A percentile compares a stretch with the other conserved stretches of the same genome.
Conservation (phyloP, 1,284 basidiomycete species). For the Sporisorium scitamineum region DNA sequence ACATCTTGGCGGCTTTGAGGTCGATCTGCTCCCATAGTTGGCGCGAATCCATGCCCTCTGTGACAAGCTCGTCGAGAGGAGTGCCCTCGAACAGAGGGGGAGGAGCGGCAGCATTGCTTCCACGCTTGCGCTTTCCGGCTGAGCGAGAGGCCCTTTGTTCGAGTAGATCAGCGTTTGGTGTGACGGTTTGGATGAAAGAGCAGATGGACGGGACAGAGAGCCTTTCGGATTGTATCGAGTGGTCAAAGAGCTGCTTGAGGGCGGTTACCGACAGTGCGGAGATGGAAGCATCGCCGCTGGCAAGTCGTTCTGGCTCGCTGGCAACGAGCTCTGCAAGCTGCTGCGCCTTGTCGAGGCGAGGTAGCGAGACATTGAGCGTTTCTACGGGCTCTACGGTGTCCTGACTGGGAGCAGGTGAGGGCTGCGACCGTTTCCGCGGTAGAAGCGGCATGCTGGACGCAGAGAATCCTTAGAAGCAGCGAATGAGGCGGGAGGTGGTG, state of each 20-base stretch:
- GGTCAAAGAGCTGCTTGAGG: slow-evolving; percentile 51
- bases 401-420: slow-evolving; percentile 3
- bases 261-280: slow-evolving; percentile 29
- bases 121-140: slow-evolving; percentile 53
- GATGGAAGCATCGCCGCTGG: slow-evolving; percentile 25
- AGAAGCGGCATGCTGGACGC: slow-evolving; percentile 24
- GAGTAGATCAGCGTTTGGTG: slow-evolving; percentile 67
- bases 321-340: slow-evolving; percentile 49
- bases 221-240: slow-evolving; percentile 73
- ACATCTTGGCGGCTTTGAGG: slow-evolving; percentile 54
- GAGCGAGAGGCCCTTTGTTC: slow-evolving; percentile 39
- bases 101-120: slow-evolving; percentile 35
- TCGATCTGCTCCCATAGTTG: slow-evolving; percentile 85
- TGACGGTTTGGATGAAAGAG: slow-evolving; percentile 78
- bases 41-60: slow-evolving; percentile 85
- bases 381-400: background rate
- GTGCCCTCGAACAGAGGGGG: slow-evolving; percentile 76
- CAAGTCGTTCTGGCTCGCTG: slow-evolving; percentile 40
- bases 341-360: slow-evolving; percentile 31
- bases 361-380: slow-evolving; percentile 3
- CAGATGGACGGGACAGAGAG: slow-evolving; percentile 77
- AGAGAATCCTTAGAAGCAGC: background rate
- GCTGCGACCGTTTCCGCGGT: slow-evolving; percentile 22
- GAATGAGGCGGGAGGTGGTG: background rate
- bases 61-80: slow-evolving; percentile 80